phyloP scores from a whole-genome alignment of 371 early-diverging fungal genomes.

The Mucor lusitanicus region DNA sequence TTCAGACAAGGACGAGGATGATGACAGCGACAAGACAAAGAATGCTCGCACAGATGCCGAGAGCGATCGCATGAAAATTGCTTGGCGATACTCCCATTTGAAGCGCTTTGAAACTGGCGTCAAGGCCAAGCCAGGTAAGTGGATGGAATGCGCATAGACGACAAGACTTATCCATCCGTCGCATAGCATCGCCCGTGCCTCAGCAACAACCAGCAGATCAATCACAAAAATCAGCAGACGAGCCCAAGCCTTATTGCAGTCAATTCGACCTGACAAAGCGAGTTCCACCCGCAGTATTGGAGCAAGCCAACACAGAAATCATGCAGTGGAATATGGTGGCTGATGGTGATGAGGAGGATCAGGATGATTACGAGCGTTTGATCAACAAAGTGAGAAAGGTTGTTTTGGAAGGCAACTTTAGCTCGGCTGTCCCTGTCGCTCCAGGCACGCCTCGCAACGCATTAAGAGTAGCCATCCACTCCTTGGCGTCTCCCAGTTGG shows the following conservation, averaged over 20 bases:
- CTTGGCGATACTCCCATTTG: slow-evolving; percentile 90
- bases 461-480: slow-evolving; percentile 78
- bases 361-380: slow-evolving; percentile 59
- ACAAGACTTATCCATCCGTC: not conserved
- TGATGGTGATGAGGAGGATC: slow-evolving; percentile 30
- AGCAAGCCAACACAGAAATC: slow-evolving; percentile 46
- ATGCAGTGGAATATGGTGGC: slow-evolving; percentile 37
- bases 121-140: slow-evolving; percentile 35
- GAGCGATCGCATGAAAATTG: slow-evolving; percentile 82
- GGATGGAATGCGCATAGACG: not conserved
- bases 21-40: slow-evolving; percentile 47
- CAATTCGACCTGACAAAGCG: slow-evolving; percentile 79
- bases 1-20: slow-evolving; percentile 52
- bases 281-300: slow-evolving; percentile 53
- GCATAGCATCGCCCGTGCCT: slow-evolving; percentile 27
- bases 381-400: slow-evolving; percentile 58
- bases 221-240: slow-evolving; percentile 14
- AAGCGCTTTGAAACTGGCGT: slow-evolving; percentile 64
- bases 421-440: slow-evolving; percentile 53
- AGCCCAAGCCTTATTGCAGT: slow-evolving; percentile 64
- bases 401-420: slow-evolving; percentile 63
- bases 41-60: slow-evolving; percentile 38
- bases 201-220: slow-evolving; percentile 3
- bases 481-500: slow-evolving; percentile 81
- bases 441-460: slow-evolving; percentile 56